Conservation (phyloP, 148 eudicot species). For the Rhododendron ferrugineum region DNA sequence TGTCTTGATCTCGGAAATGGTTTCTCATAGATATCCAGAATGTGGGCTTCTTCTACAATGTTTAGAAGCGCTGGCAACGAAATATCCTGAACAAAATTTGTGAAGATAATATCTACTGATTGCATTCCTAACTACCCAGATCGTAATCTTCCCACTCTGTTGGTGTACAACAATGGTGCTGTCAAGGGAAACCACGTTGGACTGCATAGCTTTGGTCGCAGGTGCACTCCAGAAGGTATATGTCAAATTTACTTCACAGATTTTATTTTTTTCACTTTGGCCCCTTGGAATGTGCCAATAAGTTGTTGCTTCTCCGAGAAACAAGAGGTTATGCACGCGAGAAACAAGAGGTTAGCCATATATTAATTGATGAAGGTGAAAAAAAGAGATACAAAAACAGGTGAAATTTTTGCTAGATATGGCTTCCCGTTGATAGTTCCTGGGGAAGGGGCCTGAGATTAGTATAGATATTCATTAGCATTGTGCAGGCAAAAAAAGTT, state of each 20-base stretch:
- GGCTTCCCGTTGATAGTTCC: background rate
- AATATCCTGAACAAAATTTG: slow-evolving; percentile 83
- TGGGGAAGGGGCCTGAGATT: background rate
- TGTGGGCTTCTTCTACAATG: slow-evolving; percentile 62
- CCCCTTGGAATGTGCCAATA: background rate
- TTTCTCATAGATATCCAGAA: slow-evolving; percentile 44
- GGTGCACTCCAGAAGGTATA: slow-evolving; percentile 93
- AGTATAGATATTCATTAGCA: background rate
- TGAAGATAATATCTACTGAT: slow-evolving; percentile 87
- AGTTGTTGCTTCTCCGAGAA: background rate
- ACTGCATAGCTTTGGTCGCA: slow-evolving; percentile 59
- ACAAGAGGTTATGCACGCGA: background rate
- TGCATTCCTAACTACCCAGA: slow-evolving; percentile 96
- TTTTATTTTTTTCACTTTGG: background rate
- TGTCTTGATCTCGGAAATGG: background rate
- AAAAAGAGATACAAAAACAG: background rate
- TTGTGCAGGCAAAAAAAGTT: background rate
- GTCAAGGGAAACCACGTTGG: slow-evolving; percentile 87
- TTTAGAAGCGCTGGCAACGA: slow-evolving; percentile 66
- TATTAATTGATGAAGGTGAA: background rate
- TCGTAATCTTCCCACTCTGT: slow-evolving; percentile 78
- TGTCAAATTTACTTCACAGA: background rate
- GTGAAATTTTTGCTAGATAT: background rate
- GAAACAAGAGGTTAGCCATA: background rate
- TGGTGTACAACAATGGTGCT: slow-evolving; percentile 84